These are phyloP conservation scores for Phoma sp. DNA, from an alignment of 2,329 filamentous ascomycete genomes.

Conservation along the genomic window DNA sequence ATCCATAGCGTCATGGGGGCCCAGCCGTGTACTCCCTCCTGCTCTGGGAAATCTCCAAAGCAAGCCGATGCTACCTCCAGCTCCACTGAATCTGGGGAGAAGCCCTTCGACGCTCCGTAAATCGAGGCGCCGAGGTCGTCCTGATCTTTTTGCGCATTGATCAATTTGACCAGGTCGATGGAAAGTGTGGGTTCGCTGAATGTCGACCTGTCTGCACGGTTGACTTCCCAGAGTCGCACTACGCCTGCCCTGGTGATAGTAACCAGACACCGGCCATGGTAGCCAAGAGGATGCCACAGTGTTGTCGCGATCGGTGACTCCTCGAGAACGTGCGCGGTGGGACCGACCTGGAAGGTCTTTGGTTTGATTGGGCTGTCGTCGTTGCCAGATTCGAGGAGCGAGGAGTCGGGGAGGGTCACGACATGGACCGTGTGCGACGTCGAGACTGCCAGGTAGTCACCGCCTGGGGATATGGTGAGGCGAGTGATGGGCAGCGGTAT, in stretches of 20 bases:
- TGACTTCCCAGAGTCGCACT: slow-evolving; percentile 89
- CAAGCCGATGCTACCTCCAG: slow-evolving; percentile 93
- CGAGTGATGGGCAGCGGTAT: slow-evolving; percentile 85
- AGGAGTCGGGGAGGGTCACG: slow-evolving; percentile 80
- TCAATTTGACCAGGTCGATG: slow-evolving; percentile 87
- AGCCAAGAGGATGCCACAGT: slow-evolving; percentile 91
- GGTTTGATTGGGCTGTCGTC: slow-evolving; percentile 76
- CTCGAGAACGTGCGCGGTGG: slow-evolving; percentile 88
- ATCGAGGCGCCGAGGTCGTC: slow-evolving; percentile 83
- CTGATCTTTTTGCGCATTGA: slow-evolving; percentile 80
- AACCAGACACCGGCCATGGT: slow-evolving; percentile 80
- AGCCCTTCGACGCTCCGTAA: slow-evolving; percentile 77
- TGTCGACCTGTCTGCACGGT: slow-evolving; percentile 81
- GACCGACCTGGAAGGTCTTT: slow-evolving; percentile 90
- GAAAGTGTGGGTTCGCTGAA: slow-evolving; percentile 85
- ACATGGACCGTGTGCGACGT: slow-evolving; percentile 90
- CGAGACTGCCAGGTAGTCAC: slow-evolving; percentile 82
- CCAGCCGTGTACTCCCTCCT: slow-evolving; percentile 73
- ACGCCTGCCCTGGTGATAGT: slow-evolving; percentile 89
- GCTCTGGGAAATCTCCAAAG: slow-evolving; percentile 75
- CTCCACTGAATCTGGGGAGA: slow-evolving; percentile 87
- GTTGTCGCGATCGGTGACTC: slow-evolving; percentile 81
- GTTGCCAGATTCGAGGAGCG: slow-evolving; percentile 76
- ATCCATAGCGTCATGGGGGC: slow-evolving; percentile 96
- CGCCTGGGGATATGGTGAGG: slow-evolving; percentile 81